Conservation (phyloP, 2,329 filamentous ascomycete species). For the Stromatinia cepivora region DNA sequence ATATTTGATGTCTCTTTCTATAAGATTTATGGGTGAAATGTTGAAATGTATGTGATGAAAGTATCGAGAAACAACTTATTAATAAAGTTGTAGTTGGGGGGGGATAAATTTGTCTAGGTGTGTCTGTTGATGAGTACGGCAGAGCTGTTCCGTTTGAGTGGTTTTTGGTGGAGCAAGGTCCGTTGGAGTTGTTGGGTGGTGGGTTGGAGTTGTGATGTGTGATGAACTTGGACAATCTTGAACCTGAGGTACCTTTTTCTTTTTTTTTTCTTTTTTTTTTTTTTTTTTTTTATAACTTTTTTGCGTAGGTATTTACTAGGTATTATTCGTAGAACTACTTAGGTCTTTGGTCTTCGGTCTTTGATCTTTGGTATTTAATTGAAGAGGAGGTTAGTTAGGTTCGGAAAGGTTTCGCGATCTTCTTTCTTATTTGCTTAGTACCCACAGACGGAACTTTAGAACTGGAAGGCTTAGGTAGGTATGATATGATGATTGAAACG, state of each 20-base stretch:
- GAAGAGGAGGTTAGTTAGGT: too few relatives aligned
- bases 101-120: slow-evolving; percentile 7
- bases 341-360: too few relatives aligned
- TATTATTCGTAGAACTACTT: too few relatives aligned
- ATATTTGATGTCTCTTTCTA: slow-evolving; percentile 19
- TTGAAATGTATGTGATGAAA: background rate
- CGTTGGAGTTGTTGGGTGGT: too few relatives aligned
- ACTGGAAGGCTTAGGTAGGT: too few relatives aligned
- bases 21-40: background rate
- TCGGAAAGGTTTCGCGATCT: too few relatives aligned
- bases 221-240: background rate
- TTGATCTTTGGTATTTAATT: too few relatives aligned
- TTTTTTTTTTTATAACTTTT: too few relatives aligned
- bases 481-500: too few relatives aligned
- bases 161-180: background rate
- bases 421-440: too few relatives aligned
- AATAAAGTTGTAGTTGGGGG: background rate
- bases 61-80: background rate
- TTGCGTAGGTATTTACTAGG: background rate
- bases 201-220: background rate
- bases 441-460: too few relatives aligned
- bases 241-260: background rate
- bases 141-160: slow-evolving; percentile 10
- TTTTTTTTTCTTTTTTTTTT: background rate
- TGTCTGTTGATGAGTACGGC: background rate